These are phyloP conservation scores for Verbena officinalis DNA, from an alignment of 257 asterid genomes.

Conservation along the genomic window DNA sequence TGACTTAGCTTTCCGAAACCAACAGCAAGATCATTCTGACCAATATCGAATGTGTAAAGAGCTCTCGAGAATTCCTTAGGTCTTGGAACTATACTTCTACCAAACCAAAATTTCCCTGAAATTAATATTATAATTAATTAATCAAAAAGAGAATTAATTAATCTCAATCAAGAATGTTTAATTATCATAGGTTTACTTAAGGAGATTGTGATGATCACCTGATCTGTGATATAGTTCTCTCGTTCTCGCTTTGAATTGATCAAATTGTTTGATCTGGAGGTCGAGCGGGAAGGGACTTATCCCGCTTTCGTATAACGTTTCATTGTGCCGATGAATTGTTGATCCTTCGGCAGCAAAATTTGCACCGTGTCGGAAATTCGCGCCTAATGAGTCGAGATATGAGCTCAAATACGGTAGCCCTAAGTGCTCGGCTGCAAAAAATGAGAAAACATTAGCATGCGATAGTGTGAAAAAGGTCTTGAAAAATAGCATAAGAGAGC, in stretches of 20 bases:
- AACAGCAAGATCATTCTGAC: conserved; percentile 50
- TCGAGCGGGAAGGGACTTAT: conserved; percentile 51
- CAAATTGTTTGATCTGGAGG: conserved; percentile 41
- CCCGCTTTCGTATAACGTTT: conserved; percentile 33
- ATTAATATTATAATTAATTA: too few relatives aligned
- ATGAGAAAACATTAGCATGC: not conserved
- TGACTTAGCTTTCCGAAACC: conserved; percentile 40
- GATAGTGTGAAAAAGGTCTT: too few relatives aligned
- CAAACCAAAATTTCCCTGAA: conserved; percentile 33
- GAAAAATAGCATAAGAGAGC: too few relatives aligned
- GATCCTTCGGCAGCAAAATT: conserved; percentile 60
- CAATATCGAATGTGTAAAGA: conserved; percentile 57
- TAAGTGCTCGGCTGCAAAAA: conserved; percentile 54
- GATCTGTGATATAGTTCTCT: conserved; percentile 37
- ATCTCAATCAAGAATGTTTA: not conserved
- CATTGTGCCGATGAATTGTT: conserved; percentile 39
- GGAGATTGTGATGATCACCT: conserved; percentile 27
- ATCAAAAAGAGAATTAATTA: not conserved
- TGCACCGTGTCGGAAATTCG: conserved; percentile 53
- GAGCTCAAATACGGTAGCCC: conserved; percentile 53
- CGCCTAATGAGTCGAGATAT: conserved; percentile 49
- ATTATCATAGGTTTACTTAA: not conserved
- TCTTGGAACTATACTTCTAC: conserved; percentile 35
- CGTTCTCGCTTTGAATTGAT: conserved; percentile 44
- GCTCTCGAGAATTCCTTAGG: conserved; percentile 45